These are phyloP conservation scores for Ascosphaera apis DNA, from an alignment of 2,329 filamentous ascomycete species.

Conservation along the genomic window DNA sequence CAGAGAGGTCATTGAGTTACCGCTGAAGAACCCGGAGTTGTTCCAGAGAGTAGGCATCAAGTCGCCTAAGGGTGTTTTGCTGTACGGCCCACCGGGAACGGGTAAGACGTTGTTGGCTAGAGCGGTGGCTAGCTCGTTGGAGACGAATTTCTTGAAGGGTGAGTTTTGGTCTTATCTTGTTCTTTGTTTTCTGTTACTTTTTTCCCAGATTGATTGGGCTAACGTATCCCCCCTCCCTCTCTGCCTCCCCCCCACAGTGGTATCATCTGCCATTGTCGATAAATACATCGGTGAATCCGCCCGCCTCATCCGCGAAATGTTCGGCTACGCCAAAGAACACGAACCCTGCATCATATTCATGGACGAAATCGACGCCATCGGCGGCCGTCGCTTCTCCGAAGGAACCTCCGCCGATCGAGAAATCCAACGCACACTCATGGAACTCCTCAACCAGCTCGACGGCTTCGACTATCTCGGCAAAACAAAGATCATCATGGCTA, in stretches of 20 bases:
- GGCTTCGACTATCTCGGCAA: constrained; percentile 98
- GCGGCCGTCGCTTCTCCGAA: constrained; percentile 86
- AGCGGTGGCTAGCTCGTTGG: constrained; percentile 84
- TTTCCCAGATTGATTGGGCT: no score
- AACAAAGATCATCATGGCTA: constrained; percentile 99
- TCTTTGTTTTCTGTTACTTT: constrained; percentile 1
- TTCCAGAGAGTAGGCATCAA: constrained; percentile 96
- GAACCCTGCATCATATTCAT: constrained; percentile 99
- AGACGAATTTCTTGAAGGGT: constrained; percentile 98
- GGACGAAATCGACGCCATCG: constrained; percentile 99
- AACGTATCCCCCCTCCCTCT: no score
- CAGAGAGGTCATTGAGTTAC: constrained; percentile 90
- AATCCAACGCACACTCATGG: constrained; percentile 96
- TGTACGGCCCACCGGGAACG: constrained; percentile 90
- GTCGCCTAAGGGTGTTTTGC: constrained; percentile 85
- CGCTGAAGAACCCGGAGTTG: constrained; percentile 94
- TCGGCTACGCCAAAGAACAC: constrained; percentile 97
- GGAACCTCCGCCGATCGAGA: constrained; percentile 94
- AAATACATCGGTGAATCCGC: constrained; percentile 99
- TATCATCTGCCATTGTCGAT: constrained; percentile 96
- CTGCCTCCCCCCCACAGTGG: constrained; percentile 34
- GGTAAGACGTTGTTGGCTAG: constrained; percentile 88
- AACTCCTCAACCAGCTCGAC: constrained; percentile 92
- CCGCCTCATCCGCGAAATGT: constrained; percentile 95
- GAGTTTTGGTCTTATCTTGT: constrained; percentile 9